Percentiles rank a stretch among this genome's conserved stretches.
These are phyloP conservation scores for Sorghum bicolor DNA, from an alignment of 176 grass and related monocot genomes.

Conservation along the genomic window Sorghum_bicolor_NCBIv3 NC_012876.2:21885001-21885500, in stretches of 20 bases:
- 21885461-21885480: background rate
- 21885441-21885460: too few species aligned
- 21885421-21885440: background rate
- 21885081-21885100: constrained; percentile 9
- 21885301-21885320: constrained; percentile 34
- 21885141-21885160: constrained; percentile 25
- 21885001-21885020: background rate
- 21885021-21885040: constrained; percentile 5
- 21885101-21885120: constrained; percentile 6
- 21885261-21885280: background rate
- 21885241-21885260: constrained; percentile 2
- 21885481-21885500: background rate
- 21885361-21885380: background rate
- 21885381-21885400: background rate
- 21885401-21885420: background rate
- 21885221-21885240: background rate
- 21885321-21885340: background rate
- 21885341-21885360: constrained; percentile 29
- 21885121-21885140: constrained; percentile 19
- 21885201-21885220: background rate
- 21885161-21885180: constrained; percentile 18
- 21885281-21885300: background rate
- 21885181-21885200: constrained; percentile 31
- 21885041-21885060: constrained; percentile 39
- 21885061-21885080: background rate